Conservation (phyloP, 2,329 filamentous ascomycete genomes). For the Penicillium sp. region DNA sequence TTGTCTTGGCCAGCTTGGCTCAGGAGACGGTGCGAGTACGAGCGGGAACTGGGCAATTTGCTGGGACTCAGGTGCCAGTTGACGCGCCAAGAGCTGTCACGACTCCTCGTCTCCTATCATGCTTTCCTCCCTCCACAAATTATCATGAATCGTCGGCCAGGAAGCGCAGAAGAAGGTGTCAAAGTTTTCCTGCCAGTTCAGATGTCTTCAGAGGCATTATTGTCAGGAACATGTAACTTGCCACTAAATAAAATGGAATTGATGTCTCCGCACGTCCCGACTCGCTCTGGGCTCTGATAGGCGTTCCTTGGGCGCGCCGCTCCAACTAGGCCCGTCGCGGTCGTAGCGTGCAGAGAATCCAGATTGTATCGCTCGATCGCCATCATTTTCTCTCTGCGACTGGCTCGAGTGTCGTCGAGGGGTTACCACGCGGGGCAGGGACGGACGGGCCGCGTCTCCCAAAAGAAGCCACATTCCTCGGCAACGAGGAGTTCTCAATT, state of each 20-base stretch:
- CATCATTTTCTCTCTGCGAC: conserved; percentile 14
- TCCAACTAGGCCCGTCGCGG: conserved; percentile 17
- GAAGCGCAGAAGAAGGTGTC: too few relatives aligned
- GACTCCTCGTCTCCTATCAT: too few relatives aligned
- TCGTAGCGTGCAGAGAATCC: conserved; percentile 7
- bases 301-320: conserved; percentile 1
- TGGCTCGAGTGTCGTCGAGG: conserved; percentile 11
- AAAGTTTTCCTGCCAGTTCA: neutral
- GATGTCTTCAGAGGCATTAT: neutral
- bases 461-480: conserved; percentile 1
- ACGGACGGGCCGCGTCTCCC: conserved; percentile 8
- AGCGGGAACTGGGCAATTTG: neutral
- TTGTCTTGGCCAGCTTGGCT: neutral
- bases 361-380: conserved; percentile 21
- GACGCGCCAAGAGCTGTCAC: neutral
- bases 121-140: too few relatives aligned
- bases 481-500: neutral
- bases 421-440: conserved; percentile 14
- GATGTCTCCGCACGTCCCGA: neutral
- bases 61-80: neutral
- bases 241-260: neutral
- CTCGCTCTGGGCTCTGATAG: conserved; percentile 7
- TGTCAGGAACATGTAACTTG: neutral
- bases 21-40: neutral
- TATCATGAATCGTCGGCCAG: neutral